Base-by-base conservation (phyloP, 140 eudicot species). In the Senecio squalidus region DNA sequence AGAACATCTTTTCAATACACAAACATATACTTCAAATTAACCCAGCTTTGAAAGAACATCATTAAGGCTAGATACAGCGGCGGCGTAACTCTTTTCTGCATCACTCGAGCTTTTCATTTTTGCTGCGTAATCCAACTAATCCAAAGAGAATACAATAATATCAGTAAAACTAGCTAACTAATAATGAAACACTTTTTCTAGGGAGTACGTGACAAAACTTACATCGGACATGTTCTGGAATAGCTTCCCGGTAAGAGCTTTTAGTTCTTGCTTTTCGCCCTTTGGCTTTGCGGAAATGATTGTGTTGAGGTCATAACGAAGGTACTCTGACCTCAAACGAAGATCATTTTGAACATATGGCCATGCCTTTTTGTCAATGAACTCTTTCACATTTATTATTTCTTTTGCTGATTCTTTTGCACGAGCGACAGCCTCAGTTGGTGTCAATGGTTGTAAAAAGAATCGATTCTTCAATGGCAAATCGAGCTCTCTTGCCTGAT, bases 281-380 rank as follows among this genome's bases (percentile, higher is more conserved):
- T 84, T 92, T 4, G 99, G 62, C 57, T 92, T 92, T 1, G 99
- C 67, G 4, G 95, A 57, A 39, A 92, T 92, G 65, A 92, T 61
- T 5, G 99, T 92, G 70, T 92, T 87, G 71, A 92, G 95, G 64
- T 92, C 99, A 18, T 36, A 92, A 40, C 99, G 96, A 41, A 92
- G 99, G 78, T 92, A 92, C 14, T 33, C 50, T 6, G 95, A 84
- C 85, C 15, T 88, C 33, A 55, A 59, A 24, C 99, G 99, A 25
- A 92, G 96, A 75, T 92, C 99, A 23, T 81, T 84, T 40, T 82
- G 96, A 64, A 92, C 96, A 38, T 81, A 88, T 0, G 99, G 99
- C 99, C 99, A 92, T 5, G 99, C 99, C 76, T 92, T 92, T 81
- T 87, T 88, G 76, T 80, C 87, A 25, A 92, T 92, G 21, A 81